A percentile compares a stretch with the other conserved stretches of the same genome.
These are phyloP conservation scores for Calonectria fujianensis DNA, from an alignment of 2,329 filamentous ascomycete genomes.

Conservation along the genomic window DNA sequence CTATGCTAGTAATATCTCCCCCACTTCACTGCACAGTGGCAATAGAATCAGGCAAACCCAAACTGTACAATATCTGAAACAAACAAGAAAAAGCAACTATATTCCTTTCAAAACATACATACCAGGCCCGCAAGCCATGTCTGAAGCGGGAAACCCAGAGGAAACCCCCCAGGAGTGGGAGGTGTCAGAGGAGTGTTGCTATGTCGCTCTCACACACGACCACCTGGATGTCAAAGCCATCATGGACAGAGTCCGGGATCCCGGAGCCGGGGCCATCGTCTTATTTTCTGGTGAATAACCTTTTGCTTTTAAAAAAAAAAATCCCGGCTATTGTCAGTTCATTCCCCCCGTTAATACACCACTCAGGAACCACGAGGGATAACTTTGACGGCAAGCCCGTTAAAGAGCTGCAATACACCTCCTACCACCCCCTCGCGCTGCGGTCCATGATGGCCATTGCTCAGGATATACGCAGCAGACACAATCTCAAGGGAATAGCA, in stretches of 20 bases:
- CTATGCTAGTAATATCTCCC: slow-evolving; percentile 15
- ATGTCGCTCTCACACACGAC: slow-evolving; percentile 81
- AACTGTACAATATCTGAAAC: not conserved
- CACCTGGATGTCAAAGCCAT: slow-evolving; percentile 74
- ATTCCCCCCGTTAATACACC: slow-evolving; percentile 13
- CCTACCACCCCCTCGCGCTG: slow-evolving; percentile 83
- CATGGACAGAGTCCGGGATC: slow-evolving; percentile 82
- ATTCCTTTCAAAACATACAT: slow-evolving; percentile 2
- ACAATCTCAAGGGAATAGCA: slow-evolving; percentile 82
- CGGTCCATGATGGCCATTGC: slow-evolving; percentile 81
- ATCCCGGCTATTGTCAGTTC: slow-evolving; percentile 31
- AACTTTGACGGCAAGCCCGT: slow-evolving; percentile 83
- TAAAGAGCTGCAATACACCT: slow-evolving; percentile 83
- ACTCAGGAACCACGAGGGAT: slow-evolving; percentile 83
- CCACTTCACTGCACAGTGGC: not conserved
- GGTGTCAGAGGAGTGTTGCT: slow-evolving; percentile 71
- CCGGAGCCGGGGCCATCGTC: slow-evolving; percentile 84
- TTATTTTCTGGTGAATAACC: slow-evolving; percentile 77
- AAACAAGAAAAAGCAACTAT: not conserved
- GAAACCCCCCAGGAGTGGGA: slow-evolving; percentile 60
- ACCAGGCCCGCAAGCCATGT: slow-evolving; percentile 37
- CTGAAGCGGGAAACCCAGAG: slow-evolving; percentile 33
- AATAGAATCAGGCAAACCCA: not conserved
- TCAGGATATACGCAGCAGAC: slow-evolving; percentile 72
- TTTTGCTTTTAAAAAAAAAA: too few species aligned